Percentiles rank a stretch among this genome's conserved stretches.
Evolutionary conservation across 208 protist genomes (phyloP).

Genomic region (Wallacemonas collosoma): DNA sequence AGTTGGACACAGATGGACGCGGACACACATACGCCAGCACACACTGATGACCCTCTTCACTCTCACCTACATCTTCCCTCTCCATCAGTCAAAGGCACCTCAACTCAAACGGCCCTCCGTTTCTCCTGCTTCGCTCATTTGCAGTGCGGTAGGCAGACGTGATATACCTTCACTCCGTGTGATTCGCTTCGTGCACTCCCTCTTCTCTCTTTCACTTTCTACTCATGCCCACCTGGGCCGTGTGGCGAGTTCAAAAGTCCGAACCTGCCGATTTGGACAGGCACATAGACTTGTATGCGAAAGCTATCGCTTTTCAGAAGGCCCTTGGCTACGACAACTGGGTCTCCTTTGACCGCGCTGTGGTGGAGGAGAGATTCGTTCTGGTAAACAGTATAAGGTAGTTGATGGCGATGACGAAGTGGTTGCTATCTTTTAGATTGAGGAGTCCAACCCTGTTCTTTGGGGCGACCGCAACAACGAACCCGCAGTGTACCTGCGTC

Average conservation of each 20-base stretch:
- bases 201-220: background rate
- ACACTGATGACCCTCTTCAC: too few relatives aligned
- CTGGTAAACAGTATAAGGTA: constrained; percentile 22
- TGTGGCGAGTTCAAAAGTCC: constrained; percentile 2
- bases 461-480: constrained; percentile 19
- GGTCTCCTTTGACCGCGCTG: constrained; percentile 13
- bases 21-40: too few relatives aligned
- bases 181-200: background rate
- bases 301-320: constrained; percentile 18
- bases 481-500: constrained; percentile 18
- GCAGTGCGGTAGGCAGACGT: too few relatives aligned
- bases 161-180: too few relatives aligned
- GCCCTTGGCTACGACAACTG: constrained; percentile 15
- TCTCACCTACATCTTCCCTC: too few relatives aligned
- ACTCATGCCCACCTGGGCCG: too few relatives aligned
- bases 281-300: constrained; percentile 17
- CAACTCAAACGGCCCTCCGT: too few relatives aligned
- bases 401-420: background rate
- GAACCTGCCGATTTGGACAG: constrained; percentile 7
- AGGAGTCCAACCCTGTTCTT: constrained; percentile 19
- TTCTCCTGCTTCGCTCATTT: too few relatives aligned
- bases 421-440: constrained; percentile 20
- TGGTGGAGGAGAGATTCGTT: constrained; percentile 5
- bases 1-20: too few relatives aligned
- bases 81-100: too few relatives aligned